Percentiles rank a stretch among this genome's conserved stretches.
phyloP scores from a whole-genome alignment of 2,329 filamentous ascomycete species.

The Lasiodiplodia citricola region DNA sequence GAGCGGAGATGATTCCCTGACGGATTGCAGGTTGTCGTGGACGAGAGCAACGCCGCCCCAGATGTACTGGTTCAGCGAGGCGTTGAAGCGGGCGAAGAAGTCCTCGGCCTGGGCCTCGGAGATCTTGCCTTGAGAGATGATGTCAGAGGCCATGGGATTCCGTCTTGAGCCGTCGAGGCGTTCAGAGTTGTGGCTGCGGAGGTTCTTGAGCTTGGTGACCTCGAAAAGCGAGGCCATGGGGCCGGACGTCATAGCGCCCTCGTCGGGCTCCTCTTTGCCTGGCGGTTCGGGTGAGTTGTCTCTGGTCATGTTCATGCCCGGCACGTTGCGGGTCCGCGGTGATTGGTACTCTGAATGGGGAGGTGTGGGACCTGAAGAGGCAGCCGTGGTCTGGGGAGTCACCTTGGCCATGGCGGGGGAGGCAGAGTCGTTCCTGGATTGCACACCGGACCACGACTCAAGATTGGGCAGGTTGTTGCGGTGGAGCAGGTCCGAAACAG shows the following conservation, averaged over 20 bases:
- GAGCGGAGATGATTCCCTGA: constrained; percentile 39
- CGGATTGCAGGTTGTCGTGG: constrained; percentile 37
- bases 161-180: constrained; percentile 30
- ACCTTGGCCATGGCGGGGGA: constrained; percentile 29
- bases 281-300: constrained; percentile 39
- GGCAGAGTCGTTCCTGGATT: constrained; percentile 28
- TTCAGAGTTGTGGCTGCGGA: constrained; percentile 36
- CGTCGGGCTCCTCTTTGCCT: constrained; percentile 23
- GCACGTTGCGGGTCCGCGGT: constrained; percentile 35
- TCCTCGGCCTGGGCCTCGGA: constrained; percentile 37
- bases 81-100: constrained; percentile 38
- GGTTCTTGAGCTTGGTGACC: constrained; percentile 40
- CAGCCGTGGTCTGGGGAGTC: constrained; percentile 2
- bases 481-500: constrained; percentile 37
- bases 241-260: constrained; percentile 29
- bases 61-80: constrained; percentile 39
- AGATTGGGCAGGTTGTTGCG: constrained; percentile 38
- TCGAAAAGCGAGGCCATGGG: constrained; percentile 44
- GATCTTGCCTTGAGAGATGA: constrained; percentile 40
- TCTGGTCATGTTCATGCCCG: constrained; percentile 42
- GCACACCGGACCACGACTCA: constrained; percentile 28
- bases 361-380: constrained; percentile 32
- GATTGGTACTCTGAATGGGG: constrained; percentile 35
- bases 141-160: constrained; percentile 38
- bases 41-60: constrained; percentile 41